Percentiles rank a stretch among this genome's conserved stretches.
These are phyloP conservation scores for Nicotiana undulata DNA, from an alignment of 257 asterid genomes.

Conservation along the genomic window DNA sequence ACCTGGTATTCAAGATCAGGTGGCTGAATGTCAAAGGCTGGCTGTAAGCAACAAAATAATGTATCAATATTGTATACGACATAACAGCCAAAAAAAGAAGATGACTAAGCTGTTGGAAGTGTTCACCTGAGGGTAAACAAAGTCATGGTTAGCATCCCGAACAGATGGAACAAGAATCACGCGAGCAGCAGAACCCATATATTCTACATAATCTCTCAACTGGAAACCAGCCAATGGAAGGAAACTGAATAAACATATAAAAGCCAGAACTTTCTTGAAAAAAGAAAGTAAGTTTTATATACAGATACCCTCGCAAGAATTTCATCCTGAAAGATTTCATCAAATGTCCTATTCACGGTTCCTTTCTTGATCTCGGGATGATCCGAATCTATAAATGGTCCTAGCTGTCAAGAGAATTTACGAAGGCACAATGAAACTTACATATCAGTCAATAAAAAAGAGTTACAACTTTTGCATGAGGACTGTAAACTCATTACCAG, in stretches of 20 bases:
- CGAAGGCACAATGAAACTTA: constrained; percentile 16
- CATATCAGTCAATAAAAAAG: constrained; percentile 4
- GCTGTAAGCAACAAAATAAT: constrained; percentile 46
- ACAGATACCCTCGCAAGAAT: constrained; percentile 73
- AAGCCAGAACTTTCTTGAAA: neutral
- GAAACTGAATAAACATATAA: constrained; percentile 4
- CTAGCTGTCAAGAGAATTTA: constrained; percentile 53
- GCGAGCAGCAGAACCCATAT: constrained; percentile 73
- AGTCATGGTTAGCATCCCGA: constrained; percentile 94
- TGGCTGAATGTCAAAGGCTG: constrained; percentile 60
- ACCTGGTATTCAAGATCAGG: constrained; percentile 65
- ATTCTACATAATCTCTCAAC: constrained; percentile 95
- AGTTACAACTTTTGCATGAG: constrained; percentile 1
- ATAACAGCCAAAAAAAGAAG: neutral
- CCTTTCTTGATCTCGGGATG: constrained; percentile 82
- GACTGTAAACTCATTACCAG: constrained; percentile 41
- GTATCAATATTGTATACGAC: neutral
- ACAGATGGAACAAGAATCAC: constrained; percentile 85
- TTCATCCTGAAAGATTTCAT: constrained; percentile 62
- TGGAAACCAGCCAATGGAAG: constrained; percentile 22
- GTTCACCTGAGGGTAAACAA: constrained; percentile 84
- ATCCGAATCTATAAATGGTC: constrained; percentile 91
- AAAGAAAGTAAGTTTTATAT: neutral
- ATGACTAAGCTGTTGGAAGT: constrained; percentile 6
- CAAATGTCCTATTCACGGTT: constrained; percentile 50